Evolutionary conservation across 2,329 filamentous ascomycete species (phyloP).

Genomic region (Scolecobasidium constrictum): DNA sequence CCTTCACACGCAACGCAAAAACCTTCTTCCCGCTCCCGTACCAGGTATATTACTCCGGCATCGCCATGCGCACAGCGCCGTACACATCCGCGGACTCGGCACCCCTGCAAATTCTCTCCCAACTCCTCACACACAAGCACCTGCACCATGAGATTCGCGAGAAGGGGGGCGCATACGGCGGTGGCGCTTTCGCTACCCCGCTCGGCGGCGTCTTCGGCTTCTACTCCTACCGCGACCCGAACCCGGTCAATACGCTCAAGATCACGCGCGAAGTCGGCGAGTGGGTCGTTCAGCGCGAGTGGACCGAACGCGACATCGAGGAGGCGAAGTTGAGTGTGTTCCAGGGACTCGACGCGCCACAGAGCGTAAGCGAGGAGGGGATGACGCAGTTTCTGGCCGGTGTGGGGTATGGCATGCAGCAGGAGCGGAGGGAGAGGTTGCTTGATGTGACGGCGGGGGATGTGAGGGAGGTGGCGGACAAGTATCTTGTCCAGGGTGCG

Average conservation of each 20-base stretch:
- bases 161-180: slow-evolving; percentile 93
- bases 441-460: slow-evolving; percentile 76
- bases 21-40: slow-evolving; percentile 92
- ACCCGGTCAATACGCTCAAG: slow-evolving; percentile 75
- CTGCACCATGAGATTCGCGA: slow-evolving; percentile 96
- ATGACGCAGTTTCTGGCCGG: slow-evolving; percentile 77
- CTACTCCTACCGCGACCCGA: slow-evolving; percentile 94
- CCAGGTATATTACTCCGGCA: slow-evolving; percentile 88
- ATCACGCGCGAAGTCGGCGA: slow-evolving; percentile 75
- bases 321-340: slow-evolving; percentile 95
- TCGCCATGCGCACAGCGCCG: slow-evolving; percentile 71
- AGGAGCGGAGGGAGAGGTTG: slow-evolving; percentile 69
- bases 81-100: slow-evolving; percentile 69
- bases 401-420: slow-evolving; percentile 80
- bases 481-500: slow-evolving; percentile 58
- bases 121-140: slow-evolving; percentile 91
- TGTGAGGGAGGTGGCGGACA: slow-evolving; percentile 69
- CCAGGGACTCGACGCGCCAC: slow-evolving; percentile 80
- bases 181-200: slow-evolving; percentile 71
- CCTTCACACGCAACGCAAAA: slow-evolving; percentile 37
- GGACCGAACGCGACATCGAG: slow-evolving; percentile 77
- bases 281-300: slow-evolving; percentile 73
- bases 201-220: slow-evolving; percentile 84
- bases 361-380: slow-evolving; percentile 77
- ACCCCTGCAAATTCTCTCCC: slow-evolving; percentile 75